These are phyloP conservation scores for Hyphopichia homilentoma DNA, from an alignment of 805 yeast genomes.

Conservation along the genomic window DNA sequence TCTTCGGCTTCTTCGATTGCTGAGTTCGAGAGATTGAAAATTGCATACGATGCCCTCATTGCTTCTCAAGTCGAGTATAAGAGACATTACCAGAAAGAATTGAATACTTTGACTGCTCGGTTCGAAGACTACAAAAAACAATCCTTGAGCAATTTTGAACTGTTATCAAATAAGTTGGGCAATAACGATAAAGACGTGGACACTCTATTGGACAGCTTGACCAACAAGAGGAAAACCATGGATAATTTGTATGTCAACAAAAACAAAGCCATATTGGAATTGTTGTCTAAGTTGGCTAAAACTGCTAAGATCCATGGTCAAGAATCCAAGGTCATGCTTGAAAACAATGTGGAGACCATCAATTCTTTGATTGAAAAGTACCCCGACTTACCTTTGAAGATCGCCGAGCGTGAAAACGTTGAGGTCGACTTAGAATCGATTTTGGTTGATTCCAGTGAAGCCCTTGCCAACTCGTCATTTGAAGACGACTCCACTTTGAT, in stretches of 20 bases:
- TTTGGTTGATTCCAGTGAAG: conserved; percentile 28
- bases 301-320: conserved; percentile 47
- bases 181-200: conserved; percentile 48
- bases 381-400: conserved; percentile 31
- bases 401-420: conserved; percentile 22
- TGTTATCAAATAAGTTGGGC: conserved; percentile 33
- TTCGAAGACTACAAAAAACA: conserved; percentile 36
- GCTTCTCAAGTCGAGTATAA: conserved; percentile 52
- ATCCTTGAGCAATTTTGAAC: conserved; percentile 28
- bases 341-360: conserved; percentile 46
- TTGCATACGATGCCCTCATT: conserved; percentile 55
- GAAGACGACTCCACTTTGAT: conserved; percentile 31
- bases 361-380: conserved; percentile 31
- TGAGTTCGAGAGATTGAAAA: conserved; percentile 54
- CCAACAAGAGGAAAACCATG: conserved; percentile 44
- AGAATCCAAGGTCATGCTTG: conserved; percentile 41
- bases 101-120: conserved; percentile 32
- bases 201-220: conserved; percentile 46
- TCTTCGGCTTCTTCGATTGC: conserved; percentile 41
- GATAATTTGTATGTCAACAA: conserved; percentile 47
- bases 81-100: conserved; percentile 42
- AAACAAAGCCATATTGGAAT: conserved; percentile 41
- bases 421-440: conserved; percentile 33
- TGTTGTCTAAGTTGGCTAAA: conserved; percentile 40
- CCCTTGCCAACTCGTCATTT: conserved; percentile 26